Conservation (phyloP, 345 rosid genomes). For the Salix viminalis region DNA sequence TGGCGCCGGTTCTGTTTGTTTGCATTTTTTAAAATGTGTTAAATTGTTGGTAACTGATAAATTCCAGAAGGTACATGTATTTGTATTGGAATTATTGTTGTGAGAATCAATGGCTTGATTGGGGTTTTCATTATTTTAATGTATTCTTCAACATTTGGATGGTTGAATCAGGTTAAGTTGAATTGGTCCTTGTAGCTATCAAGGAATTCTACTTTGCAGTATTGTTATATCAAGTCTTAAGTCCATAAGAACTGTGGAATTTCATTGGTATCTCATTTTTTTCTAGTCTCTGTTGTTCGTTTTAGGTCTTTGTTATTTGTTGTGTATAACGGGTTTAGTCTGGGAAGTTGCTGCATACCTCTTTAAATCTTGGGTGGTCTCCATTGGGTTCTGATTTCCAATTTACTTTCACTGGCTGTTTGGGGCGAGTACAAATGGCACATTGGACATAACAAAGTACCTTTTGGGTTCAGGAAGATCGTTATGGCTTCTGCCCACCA, state of each 20-base stretch:
- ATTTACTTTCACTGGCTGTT: background rate
- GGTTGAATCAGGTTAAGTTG: conserved; percentile 8
- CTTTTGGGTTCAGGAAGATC: background rate
- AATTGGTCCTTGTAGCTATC: background rate
- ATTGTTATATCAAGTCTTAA: background rate
- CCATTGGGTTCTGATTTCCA: background rate
- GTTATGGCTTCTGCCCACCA: background rate
- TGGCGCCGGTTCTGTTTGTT: conserved; percentile 2
- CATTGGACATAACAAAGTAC: conserved; percentile 1
- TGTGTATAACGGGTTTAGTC: background rate
- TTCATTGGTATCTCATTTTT: background rate
- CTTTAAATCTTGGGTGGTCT: conserved; percentile 7
- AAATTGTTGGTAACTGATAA: conserved; percentile 12
- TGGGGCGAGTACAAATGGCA: background rate
- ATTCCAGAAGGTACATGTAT: conserved; percentile 12
- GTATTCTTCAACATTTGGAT: background rate
- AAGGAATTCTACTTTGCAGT: background rate
- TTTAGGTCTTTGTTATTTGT: background rate
- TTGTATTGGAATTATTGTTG: conserved; percentile 5
- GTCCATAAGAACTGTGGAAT: background rate
- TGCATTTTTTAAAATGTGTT: conserved; percentile 12
- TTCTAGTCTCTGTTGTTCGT: conserved; percentile 1
- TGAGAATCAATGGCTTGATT: conserved; percentile 10
- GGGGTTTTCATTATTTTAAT: conserved; percentile 4
- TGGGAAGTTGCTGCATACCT: conserved; percentile 2